These are phyloP conservation scores for Blastomyces gilchristii DNA, from an alignment of 2,329 filamentous ascomycete genomes.

Conservation along the genomic window DNA sequence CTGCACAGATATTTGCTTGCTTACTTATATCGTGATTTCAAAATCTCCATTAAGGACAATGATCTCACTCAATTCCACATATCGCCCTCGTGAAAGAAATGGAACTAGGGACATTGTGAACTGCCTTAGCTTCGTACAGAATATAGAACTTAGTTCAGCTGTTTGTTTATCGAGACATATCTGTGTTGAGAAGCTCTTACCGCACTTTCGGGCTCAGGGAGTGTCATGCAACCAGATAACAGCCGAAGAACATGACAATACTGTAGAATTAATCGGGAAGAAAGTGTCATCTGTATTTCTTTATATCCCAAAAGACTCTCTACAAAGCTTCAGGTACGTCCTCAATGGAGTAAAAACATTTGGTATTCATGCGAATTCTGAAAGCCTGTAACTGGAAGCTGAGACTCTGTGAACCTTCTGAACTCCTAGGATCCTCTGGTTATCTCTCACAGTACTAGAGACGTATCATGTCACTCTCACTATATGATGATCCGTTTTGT, in stretches of 20 bases:
- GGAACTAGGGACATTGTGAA: not conserved
- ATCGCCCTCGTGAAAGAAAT: not conserved
- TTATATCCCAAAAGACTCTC: not conserved
- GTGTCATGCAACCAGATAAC: not conserved
- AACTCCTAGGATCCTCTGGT: not conserved
- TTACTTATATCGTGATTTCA: not conserved
- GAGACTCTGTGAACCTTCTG: not conserved
- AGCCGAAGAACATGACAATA: not conserved
- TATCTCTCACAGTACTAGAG: not conserved
- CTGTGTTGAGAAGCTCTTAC: not conserved
- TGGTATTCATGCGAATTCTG: not conserved
- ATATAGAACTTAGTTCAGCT: not conserved
- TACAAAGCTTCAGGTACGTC: not conserved
- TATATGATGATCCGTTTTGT: not conserved
- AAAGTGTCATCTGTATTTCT: not conserved
- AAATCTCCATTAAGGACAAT: not conserved
- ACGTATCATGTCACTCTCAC: not conserved
- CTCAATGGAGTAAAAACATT: not conserved
- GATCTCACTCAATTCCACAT: not conserved
- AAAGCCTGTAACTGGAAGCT: not conserved
- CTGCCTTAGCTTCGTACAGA: not conserved
- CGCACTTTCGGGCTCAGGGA: not conserved
- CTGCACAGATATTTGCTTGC: not conserved
- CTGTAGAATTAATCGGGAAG: not conserved
- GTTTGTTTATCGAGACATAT: not conserved